Conservation (phyloP, 495 filamentous ascomycete genomes). For the Neurospora sublineolata region DNA sequence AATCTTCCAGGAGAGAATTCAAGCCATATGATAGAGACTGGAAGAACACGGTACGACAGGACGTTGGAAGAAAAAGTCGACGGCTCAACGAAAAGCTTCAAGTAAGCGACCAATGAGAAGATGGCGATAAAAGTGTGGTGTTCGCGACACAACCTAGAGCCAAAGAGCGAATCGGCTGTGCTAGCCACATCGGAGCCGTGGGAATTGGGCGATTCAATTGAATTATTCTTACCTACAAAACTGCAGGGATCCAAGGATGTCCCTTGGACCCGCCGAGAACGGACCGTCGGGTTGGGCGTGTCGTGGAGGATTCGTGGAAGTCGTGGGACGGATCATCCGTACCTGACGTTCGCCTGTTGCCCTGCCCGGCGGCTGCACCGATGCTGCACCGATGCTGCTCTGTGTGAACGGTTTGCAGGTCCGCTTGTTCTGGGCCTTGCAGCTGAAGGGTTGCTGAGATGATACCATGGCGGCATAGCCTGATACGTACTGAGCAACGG, state of each 20-base stretch:
- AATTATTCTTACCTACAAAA: constrained; percentile 7
- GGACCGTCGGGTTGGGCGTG: not conserved
- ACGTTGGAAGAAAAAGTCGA: not conserved
- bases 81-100: not conserved
- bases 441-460: not conserved
- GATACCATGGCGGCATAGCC: not conserved
- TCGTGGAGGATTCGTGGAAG: not conserved
- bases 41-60: not conserved
- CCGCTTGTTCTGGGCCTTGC: not conserved
- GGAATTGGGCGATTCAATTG: constrained; percentile 9
- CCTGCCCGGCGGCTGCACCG: not conserved
- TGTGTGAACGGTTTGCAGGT: not conserved
- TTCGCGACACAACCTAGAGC: not conserved
- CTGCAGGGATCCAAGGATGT: not conserved
- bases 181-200: not conserved
- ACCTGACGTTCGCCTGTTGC: not conserved
- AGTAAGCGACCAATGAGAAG: constrained; percentile 2
- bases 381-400: not conserved
- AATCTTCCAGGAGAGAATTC: not conserved
- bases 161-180: constrained; percentile 7
- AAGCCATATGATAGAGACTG: not conserved
- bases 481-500: not conserved
- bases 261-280: not conserved
- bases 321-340: not conserved
- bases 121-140: constrained; percentile 2